Conservation (phyloP, 305 asterid genomes). For the Plantago coronopus region DNA sequence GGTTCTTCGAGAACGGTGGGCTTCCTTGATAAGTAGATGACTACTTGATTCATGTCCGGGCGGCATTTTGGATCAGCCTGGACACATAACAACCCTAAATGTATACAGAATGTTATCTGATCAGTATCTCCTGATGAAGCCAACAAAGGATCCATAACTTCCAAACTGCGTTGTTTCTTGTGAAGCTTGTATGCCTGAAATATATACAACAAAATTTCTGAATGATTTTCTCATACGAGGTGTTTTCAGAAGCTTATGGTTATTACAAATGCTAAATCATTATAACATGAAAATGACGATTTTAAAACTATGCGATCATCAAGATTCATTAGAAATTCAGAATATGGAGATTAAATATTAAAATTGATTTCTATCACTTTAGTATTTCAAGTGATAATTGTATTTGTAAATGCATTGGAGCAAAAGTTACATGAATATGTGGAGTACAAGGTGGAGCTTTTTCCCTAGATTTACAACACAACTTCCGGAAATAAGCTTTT, state of each 20-base stretch:
- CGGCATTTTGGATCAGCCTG: slow-evolving; percentile 69
- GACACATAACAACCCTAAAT: slow-evolving; percentile 70
- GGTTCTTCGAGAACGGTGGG: slow-evolving; percentile 75
- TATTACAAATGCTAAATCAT: too few relatives aligned
- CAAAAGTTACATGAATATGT: too few relatives aligned
- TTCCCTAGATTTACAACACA: too few relatives aligned
- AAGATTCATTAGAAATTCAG: too few relatives aligned
- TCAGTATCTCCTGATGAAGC: slow-evolving; percentile 44
- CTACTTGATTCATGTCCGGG: slow-evolving; percentile 76
- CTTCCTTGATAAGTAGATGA: slow-evolving; percentile 58
- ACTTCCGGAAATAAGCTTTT: too few relatives aligned
- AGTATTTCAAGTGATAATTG: too few relatives aligned
- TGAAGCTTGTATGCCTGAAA: slow-evolving; percentile 77
- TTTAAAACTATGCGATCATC: too few relatives aligned
- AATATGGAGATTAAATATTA: too few relatives aligned
- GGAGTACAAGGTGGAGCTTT: too few relatives aligned
- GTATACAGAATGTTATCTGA: slow-evolving; percentile 46
- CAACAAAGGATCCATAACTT: slow-evolving; percentile 60
- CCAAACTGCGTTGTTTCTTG: slow-evolving; percentile 65
- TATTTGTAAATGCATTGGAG: too few relatives aligned
- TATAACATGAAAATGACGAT: too few relatives aligned
- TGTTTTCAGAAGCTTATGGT: not conserved
- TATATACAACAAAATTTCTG: slow-evolving; percentile 11
- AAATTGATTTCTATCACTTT: too few relatives aligned
- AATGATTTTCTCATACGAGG: not conserved